phyloP scores from a whole-genome alignment of 257 asterid genomes.

The Fraxinus excelsior region DNA sequence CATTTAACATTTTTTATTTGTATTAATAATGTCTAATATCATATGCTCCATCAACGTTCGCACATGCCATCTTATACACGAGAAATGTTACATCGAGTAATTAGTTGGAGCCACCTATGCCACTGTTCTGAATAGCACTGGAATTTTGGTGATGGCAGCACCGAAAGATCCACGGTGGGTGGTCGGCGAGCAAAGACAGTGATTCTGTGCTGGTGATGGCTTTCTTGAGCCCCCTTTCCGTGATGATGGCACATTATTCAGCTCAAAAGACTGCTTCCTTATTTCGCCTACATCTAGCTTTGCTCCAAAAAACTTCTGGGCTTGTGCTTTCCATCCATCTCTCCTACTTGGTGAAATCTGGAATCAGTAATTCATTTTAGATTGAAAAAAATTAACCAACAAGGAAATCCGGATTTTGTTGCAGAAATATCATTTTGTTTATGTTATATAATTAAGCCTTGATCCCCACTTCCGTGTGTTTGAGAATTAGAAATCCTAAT shows the following conservation, averaged over 20 bases:
- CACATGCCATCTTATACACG: background rate
- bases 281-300: too few relatives aligned
- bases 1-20: background rate
- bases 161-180: conserved; percentile 16
- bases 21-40: background rate
- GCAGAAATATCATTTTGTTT: background rate
- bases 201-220: background rate
- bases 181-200: conserved; percentile 18
- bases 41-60: too few relatives aligned
- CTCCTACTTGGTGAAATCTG: background rate
- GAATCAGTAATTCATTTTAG: background rate
- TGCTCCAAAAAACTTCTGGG: background rate
- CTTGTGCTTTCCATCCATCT: background rate
- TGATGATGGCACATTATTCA: background rate
- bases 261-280: background rate
- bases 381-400: background rate
- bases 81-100: background rate
- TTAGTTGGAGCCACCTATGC: background rate
- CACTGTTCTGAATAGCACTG: background rate
- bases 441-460: too few relatives aligned
- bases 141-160: background rate
- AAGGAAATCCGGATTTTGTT: too few relatives aligned
- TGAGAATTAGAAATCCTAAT: too few relatives aligned
- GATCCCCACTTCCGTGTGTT: too few relatives aligned
- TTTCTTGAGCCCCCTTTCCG: background rate